Base-by-base conservation (phyloP, 2,329 filamentous ascomycete species). In the Pseudopithomyces maydicus region DNA sequence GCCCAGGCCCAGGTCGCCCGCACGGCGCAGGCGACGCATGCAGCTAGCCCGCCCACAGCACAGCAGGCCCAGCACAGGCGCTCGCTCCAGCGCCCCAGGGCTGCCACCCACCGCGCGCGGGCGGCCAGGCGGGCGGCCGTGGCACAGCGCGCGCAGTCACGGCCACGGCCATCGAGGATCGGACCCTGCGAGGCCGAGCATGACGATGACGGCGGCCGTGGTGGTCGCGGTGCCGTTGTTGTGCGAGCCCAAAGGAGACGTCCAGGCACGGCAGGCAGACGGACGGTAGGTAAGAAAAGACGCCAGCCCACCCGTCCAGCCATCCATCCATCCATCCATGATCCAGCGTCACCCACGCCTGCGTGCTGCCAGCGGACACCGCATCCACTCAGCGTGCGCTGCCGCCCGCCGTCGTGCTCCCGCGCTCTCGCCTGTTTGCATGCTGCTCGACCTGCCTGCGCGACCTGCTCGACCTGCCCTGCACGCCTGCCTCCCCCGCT, bases 301-400 rank as follows among this genome's bases (percentile, higher is more conserved):
- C 20, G 14, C 12, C 14, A 35, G 22, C 26, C 12, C 20, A 17
- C 26, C 23, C 38, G n/a, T n/a, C n/a, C n/a, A n/a, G n/a, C 6
- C 47, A 50, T 39, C 35, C 26, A 29, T 29, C 8, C n/a, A n/a
- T n/a, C n/a, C n/a, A n/a, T n/a, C n/a, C n/a, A n/a, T n/a, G n/a
- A n/a, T n/a, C n/a, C n/a, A n/a, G n/a, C n/a, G n/a, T n/a, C n/a
- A n/a, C 32, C 51, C 11, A 39, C n/a, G 26, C 26, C 26, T 29
- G 41, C 41, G 22, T 11, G 4, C 2, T 19, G 14, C 42, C 46
- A 47, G 53, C 58, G 55, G 55, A 61, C 52, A 32, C 55, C 35
- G 55, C 55, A 38, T 17, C 59, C 59, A 56, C 52, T 43, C 54
- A 56, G 49, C 48, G 49, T 49, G 11, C 54, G 17, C 35, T 11